Base-by-base conservation (phyloP, 1,139 yeast species). In the Geotrichum candidum region DNA sequence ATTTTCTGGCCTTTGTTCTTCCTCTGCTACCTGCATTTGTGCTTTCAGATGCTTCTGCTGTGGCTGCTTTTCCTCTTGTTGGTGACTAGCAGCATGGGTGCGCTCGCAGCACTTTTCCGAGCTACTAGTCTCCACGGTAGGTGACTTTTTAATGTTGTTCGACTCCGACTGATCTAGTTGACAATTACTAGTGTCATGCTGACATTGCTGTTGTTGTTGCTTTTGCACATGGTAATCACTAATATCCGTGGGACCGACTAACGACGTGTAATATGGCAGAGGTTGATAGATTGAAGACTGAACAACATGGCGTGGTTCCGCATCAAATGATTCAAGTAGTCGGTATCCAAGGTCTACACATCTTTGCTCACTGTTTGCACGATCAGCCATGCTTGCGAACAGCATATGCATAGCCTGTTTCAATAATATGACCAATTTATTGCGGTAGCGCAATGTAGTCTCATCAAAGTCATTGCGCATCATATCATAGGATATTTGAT, bases 381-480 rank as follows among this genome's bases (percentile, higher is more conserved):
- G 54, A 27, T 61, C 64, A 11, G 56, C 61, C 64, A 61, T 61
- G 46, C 61, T 60, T 2, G 61, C 54, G 18, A 58, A 54, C 15
- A 61, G 41, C 51, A 59, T 18, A 5, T 61, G 64, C 33, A 56
- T 54, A 2, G 64, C 50, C 48, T 61, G 64, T 48, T 61, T 61
- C 50, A 61, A 45, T 31, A 61, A 51, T 18, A 54, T 58, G 3
- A 61, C 64, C 48, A 61, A 46, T 25, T 60, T 54, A 46, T 61
- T 61, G 29, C 64, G 59, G 45, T 61, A 60, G 23, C 64, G 33
- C 52, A 61, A 51, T 22, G 54, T 60, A 35, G 57, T 57, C 48
- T 61, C 64, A 33, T 61, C 64, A 56, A 61, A 56, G 33, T 61
- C 64, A 29, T 57, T 54, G 13, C 64, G 50, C 27, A 56, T 35